A percentile compares a stretch with the other conserved stretches of the same genome.
Evolutionary conservation across 345 rosid species (phyloP).

Genomic region (Arabis alpina): DNA sequence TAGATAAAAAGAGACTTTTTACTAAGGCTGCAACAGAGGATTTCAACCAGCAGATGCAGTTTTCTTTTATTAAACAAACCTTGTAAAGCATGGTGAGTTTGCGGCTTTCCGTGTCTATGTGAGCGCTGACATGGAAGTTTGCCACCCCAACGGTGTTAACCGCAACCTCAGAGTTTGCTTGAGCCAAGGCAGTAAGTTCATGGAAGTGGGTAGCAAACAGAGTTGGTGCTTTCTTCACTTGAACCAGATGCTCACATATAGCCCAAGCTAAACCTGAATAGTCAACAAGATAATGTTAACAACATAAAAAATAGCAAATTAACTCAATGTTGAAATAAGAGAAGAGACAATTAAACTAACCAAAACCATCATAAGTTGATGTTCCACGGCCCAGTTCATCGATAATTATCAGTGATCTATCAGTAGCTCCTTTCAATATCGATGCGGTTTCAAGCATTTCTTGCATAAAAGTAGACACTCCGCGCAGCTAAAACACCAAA

Average conservation of each 20-base stretch:
- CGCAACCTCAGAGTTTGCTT: constrained; percentile 49
- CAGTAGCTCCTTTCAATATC: constrained; percentile 90
- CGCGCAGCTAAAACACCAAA: constrained; percentile 63
- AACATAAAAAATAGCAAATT: constrained; percentile 1
- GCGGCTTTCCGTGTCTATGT: constrained; percentile 80
- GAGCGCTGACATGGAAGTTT: constrained; percentile 97
- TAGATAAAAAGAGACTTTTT: constrained; percentile 5
- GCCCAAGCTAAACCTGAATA: constrained; percentile 95
- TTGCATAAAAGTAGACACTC: constrained; percentile 99
- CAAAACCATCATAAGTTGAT: constrained; percentile 98
- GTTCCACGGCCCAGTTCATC: constrained; percentile 99
- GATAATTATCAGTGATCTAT: constrained; percentile 85
- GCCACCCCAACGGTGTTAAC: constrained; percentile 75
- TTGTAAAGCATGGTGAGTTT: constrained; percentile 97
- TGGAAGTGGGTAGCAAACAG: constrained; percentile 98
- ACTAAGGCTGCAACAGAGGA: constrained; percentile 1
- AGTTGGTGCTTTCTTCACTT: constrained; percentile 88
- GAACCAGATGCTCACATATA: constrained; percentile 94
- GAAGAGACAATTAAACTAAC: constrained; percentile 49
- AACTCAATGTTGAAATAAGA: neutral
- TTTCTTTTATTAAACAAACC: constrained; percentile 46
- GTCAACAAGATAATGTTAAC: constrained; percentile 22
- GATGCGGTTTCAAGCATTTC: constrained; percentile 99
- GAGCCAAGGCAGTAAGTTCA: constrained; percentile 89
- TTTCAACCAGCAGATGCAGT: constrained; percentile 16